These are phyloP conservation scores for Furculomyces boomerangus DNA, from an alignment of 371 early-diverging fungal species.

Conservation along the genomic window DNA sequence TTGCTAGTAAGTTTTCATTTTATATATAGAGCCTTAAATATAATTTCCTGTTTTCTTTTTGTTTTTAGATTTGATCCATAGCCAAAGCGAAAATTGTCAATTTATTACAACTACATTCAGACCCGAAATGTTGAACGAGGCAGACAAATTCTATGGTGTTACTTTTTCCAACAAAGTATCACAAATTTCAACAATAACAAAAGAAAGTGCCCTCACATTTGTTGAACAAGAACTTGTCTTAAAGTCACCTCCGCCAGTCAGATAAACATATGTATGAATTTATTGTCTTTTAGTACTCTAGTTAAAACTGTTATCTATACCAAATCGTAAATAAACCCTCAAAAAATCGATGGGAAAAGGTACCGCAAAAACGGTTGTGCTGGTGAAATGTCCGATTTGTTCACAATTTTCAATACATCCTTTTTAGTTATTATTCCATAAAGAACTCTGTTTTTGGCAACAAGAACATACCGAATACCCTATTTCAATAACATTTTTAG, in stretches of 20 bases:
- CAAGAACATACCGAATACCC: constrained; percentile 40
- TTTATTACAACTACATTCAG: constrained; percentile 97
- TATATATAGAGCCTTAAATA: neutral
- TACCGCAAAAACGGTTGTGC: neutral
- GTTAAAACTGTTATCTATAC: too few relatives aligned
- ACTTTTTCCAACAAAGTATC: constrained; percentile 51
- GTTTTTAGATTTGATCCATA: constrained; percentile 57
- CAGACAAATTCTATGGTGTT: constrained; percentile 93
- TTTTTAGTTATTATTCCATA: constrained; percentile 49
- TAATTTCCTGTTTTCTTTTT: neutral
- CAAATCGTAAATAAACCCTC: too few relatives aligned
- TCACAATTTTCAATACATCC: constrained; percentile 36
- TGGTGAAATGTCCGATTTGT: constrained; percentile 2
- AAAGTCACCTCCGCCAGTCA: too few relatives aligned
- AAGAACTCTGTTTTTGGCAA: constrained; percentile 32
- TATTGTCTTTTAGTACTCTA: too few relatives aligned
- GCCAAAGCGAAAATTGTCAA: constrained; percentile 70
- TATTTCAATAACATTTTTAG: constrained; percentile 2
- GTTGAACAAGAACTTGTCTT: constrained; percentile 10
- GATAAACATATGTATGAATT: too few relatives aligned
- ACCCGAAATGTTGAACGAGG: constrained; percentile 76
- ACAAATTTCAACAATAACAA: constrained; percentile 15
- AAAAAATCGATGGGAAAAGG: neutral
- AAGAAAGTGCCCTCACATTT: constrained; percentile 16
- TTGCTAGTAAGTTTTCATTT: constrained; percentile 36